Base-by-base conservation (phyloP, 257 asterid species). In the Scutellaria barbata region DNA sequence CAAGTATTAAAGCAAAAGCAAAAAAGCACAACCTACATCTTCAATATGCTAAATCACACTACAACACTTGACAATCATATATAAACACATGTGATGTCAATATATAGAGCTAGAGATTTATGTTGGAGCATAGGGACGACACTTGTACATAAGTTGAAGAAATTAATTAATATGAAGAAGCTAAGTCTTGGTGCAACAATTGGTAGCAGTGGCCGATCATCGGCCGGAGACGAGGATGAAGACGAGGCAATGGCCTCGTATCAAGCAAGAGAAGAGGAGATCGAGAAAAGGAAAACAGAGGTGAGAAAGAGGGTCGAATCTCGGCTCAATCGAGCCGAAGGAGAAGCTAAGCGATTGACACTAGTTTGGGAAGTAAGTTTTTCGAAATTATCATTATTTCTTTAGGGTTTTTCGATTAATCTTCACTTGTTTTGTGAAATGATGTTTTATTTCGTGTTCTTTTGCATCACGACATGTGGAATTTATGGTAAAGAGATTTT, bases 191-290 rank as follows among this genome's bases (percentile, higher is more conserved):
- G 81, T 30, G 88, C 82, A 33, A 72, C 65, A 7, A 69, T 89
- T 52, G 95, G 93, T 6, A 86, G 90, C 84, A 87, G 96, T 47
- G 96, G 96, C 40, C 76, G 88, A 57, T 75, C 74, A 40, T 71
- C 70, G 35, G 77, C 66, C 2, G 80, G 67, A 3, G 88, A 77
- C 7, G 83, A 78, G 3, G 91, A 81, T 0, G 89, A 83, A 0
- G 88, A 88, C 35, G 95, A 89, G 82, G 96, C 94, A 6, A 79
- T 92, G 6, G 85, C 94, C 0, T 73, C 92, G 5, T 87, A 86
- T 60, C 96, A 83, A 55, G 95, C 94, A 1, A 75, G 82, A 63
- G 98, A 92, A 66, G 96, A 89, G 69, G 96, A 85, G 86, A 92
- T 92, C 10, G 96, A 89, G 82, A 85, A 83, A 89, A 86, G 77